Evolutionary conservation across 1,284 basidiomycete species (phyloP).

Genomic region (Polyporus tsugae): DNA sequence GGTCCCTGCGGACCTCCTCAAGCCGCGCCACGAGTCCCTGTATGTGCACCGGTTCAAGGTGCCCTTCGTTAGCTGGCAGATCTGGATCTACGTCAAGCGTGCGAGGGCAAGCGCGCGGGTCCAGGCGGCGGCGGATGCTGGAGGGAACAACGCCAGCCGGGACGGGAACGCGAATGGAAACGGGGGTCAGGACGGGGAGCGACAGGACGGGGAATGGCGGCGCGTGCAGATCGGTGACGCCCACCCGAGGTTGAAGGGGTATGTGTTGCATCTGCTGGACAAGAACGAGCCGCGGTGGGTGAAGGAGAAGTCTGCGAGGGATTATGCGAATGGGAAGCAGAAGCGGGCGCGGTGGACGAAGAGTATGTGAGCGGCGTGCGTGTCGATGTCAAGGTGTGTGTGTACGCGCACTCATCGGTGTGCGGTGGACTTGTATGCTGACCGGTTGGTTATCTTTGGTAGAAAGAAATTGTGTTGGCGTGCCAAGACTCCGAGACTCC

Average conservation of each 20-base stretch:
- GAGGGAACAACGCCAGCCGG: background rate
- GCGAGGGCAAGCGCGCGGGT: background rate
- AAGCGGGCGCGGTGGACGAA: constrained; percentile 3
- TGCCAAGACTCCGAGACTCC: background rate
- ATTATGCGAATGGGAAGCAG: constrained; percentile 7
- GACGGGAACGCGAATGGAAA: background rate
- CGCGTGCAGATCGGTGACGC: constrained; percentile 6
- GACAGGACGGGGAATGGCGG: constrained; percentile 1
- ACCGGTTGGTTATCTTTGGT: background rate
- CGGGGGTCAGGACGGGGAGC: background rate
- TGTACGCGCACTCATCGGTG: background rate
- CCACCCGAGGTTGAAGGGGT: constrained; percentile 22
- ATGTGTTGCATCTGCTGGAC: constrained; percentile 21
- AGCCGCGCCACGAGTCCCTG: constrained; percentile 12
- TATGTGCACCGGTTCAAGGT: constrained; percentile 19
- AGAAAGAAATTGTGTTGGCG: background rate
- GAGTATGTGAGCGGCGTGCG: background rate
- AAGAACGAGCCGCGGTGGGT: constrained; percentile 23
- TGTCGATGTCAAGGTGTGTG: background rate
- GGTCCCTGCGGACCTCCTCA: constrained; percentile 11
- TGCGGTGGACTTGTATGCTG: background rate
- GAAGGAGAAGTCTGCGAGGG: constrained; percentile 14
- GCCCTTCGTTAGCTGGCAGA: constrained; percentile 9
- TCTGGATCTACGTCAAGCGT: constrained; percentile 21
- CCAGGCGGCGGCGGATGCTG: background rate